Evolutionary conservation across 768 basidiomycete genomes (phyloP).

Genomic region (Gelatoporia subvermispora): DNA sequence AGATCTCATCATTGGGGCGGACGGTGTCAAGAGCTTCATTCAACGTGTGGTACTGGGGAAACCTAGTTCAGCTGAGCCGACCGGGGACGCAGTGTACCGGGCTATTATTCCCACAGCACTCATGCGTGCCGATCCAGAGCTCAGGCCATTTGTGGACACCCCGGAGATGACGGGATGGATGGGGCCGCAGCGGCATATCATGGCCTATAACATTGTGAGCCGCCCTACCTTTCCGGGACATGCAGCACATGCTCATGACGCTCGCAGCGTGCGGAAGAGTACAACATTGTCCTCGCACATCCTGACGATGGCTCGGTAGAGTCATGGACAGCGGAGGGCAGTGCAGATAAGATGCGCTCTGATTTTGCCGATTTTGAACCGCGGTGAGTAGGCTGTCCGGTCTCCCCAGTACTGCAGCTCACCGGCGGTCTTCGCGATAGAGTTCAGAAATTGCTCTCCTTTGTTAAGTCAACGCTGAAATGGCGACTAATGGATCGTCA

Average conservation of each 20-base stretch:
- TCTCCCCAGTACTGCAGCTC: neutral
- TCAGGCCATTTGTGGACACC: constrained; percentile 43
- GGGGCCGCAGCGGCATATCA: constrained; percentile 43
- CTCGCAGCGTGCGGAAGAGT: constrained; percentile 28
- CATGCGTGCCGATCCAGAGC: constrained; percentile 47
- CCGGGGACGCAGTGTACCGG: constrained; percentile 63
- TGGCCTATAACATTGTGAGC: constrained; percentile 41
- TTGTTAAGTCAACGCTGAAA: constrained; percentile 33
- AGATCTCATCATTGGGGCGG: constrained; percentile 36
- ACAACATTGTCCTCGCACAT: constrained; percentile 33
- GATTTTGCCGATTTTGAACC: constrained; percentile 40
- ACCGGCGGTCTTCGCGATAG: constrained; percentile 8
- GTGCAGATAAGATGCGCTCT: constrained; percentile 37
- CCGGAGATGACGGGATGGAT: constrained; percentile 58
- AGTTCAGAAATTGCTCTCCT: constrained; percentile 30
- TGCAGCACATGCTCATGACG: neutral
- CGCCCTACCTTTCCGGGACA: neutral
- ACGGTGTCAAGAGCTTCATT: constrained; percentile 44
- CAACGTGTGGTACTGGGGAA: constrained; percentile 44
- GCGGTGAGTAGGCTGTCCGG: constrained; percentile 19
- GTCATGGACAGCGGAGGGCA: constrained; percentile 38
- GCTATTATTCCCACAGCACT: constrained; percentile 41
- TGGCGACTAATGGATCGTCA: constrained; percentile 40
- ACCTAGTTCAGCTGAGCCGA: constrained; percentile 39
- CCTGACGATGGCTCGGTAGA: constrained; percentile 37